Conservation (phyloP, 306 rosid genomes). For the Vachellia pachyceras region DNA sequence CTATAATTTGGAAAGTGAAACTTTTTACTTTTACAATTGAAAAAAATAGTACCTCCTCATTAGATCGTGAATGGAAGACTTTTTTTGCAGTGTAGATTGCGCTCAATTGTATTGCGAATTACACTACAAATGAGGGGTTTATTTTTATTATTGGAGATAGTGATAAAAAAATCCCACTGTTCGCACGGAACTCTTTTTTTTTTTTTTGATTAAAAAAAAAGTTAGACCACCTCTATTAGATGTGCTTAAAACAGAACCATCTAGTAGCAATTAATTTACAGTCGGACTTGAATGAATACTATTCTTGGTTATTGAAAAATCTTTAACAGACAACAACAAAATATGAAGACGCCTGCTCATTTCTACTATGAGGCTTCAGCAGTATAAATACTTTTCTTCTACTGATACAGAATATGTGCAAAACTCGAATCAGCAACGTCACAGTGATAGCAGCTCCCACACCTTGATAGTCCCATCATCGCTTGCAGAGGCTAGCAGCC, state of each 20-base stretch:
- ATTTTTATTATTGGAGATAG: background rate
- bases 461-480: constrained; percentile 88
- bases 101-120: too few relatives aligned
- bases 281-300: background rate
- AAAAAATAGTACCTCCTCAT: background rate
- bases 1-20: background rate
- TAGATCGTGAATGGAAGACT: too few relatives aligned
- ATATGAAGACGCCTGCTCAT: constrained; percentile 40
- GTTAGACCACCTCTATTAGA: constrained; percentile 7
- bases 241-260: background rate
- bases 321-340: constrained; percentile 1
- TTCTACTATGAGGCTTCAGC: constrained; percentile 43
- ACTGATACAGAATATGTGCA: constrained; percentile 41
- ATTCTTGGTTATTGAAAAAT: constrained; percentile 17
- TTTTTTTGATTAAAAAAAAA: too few relatives aligned
- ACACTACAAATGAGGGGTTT: too few relatives aligned
- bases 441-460: constrained; percentile 77
- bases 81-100: too few relatives aligned
- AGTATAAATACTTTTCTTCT: constrained; percentile 29
- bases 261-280: constrained; percentile 18
- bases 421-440: constrained; percentile 42
- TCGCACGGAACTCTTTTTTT: background rate
- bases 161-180: background rate
- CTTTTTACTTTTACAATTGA: background rate
- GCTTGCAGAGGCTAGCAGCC: constrained; percentile 79